These are phyloP conservation scores for Picea glauca DNA, from an alignment of 75 land plant genomes.

Conservation along the genomic window DNA sequence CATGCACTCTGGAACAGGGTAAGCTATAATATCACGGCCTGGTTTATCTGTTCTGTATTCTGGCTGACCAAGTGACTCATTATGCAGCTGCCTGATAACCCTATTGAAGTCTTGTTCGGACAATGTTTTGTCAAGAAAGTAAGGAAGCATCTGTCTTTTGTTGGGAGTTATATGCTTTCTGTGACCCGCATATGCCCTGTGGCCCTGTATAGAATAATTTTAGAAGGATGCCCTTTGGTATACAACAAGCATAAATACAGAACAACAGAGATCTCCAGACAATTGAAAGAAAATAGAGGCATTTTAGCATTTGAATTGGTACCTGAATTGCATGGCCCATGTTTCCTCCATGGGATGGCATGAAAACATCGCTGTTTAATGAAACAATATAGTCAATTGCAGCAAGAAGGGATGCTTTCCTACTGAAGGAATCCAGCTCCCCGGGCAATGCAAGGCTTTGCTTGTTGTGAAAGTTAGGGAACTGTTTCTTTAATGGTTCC, in stretches of 20 bases:
- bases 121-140: conserved; percentile 46
- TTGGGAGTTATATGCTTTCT: conserved; percentile 73
- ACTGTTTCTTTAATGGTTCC: conserved; percentile 52
- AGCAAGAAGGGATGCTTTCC: conserved; percentile 71
- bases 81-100: conserved; percentile 54
- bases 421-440: conserved; percentile 59
- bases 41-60: conserved; percentile 35
- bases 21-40: conserved; percentile 55
- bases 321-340: conserved; percentile 82
- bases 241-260: too few species aligned
- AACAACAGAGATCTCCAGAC: background rate
- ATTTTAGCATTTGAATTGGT: background rate
- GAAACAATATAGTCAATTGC: conserved; percentile 88
- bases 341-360: conserved; percentile 95
- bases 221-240: too few species aligned
- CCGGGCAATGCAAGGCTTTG: conserved; percentile 52
- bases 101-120: conserved; percentile 40
- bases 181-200: conserved; percentile 71
- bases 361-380: conserved; percentile 72
- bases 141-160: conserved; percentile 62
- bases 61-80: conserved; percentile 50
- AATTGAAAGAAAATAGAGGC: background rate
- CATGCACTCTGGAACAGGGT: conserved; percentile 71
- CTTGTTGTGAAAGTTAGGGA: conserved; percentile 71
- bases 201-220: conserved; percentile 43